Percentiles rank a stretch among this genome's conserved stretches.
Conservation (phyloP, 495 filamentous ascomycete genomes). For the Tuber indicum region DNA sequence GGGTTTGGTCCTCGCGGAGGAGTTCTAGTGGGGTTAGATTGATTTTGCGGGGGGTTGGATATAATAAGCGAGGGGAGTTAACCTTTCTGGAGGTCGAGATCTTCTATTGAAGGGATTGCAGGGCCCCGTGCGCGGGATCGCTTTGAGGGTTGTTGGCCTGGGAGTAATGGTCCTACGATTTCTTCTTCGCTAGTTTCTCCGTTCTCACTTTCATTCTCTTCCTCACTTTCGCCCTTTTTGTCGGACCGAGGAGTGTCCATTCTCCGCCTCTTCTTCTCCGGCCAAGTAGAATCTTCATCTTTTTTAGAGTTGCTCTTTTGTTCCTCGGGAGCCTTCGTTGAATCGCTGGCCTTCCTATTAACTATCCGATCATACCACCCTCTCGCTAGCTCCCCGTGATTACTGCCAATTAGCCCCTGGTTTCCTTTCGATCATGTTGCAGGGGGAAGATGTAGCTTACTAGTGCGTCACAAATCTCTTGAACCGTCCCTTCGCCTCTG, state of each 20-base stretch:
- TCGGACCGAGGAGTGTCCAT: constrained; percentile 22
- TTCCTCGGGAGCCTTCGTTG: neutral
- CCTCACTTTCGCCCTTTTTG: constrained; percentile 9
- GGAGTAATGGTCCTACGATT: constrained; percentile 64
- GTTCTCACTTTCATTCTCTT: constrained; percentile 27
- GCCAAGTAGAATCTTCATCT: neutral
- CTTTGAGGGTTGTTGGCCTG: constrained; percentile 42
- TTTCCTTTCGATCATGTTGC: neutral
- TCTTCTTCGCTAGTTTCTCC: constrained; percentile 45
- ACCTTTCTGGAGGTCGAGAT: constrained; percentile 66
- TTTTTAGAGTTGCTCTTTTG: neutral
- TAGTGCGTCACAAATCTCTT: constrained; percentile 89
- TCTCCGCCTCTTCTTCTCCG: constrained; percentile 5
- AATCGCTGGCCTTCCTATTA: constrained; percentile 35
- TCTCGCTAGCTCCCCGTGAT: constrained; percentile 81
- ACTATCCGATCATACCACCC: constrained; percentile 82
- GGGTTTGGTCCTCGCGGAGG: constrained; percentile 52
- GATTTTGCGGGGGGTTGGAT: neutral
- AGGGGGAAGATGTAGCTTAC: constrained; percentile 47
- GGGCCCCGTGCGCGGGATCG: constrained; percentile 53
- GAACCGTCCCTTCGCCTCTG: constrained; percentile 76
- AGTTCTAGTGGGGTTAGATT: constrained; percentile 45
- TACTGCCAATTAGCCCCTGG: constrained; percentile 52
- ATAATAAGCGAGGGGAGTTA: constrained; percentile 18
- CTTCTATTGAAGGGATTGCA: constrained; percentile 65